Conservation (phyloP, 306 rosid species). For the Carpinus fangiana region DNA sequence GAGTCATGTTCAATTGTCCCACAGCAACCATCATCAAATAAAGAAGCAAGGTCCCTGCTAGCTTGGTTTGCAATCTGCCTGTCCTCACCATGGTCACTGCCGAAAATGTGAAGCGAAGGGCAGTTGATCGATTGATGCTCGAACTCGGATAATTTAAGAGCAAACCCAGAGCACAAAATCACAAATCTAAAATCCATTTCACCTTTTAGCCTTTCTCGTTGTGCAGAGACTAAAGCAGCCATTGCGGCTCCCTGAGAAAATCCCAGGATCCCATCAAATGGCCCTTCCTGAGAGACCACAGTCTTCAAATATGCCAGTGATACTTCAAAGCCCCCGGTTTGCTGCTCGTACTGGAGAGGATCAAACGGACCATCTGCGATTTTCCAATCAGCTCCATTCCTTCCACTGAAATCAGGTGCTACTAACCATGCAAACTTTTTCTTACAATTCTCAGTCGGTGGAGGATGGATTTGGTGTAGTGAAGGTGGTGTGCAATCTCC, state of each 20-base stretch:
- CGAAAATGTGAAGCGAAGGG: slow-evolving; percentile 84
- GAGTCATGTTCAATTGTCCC: slow-evolving; percentile 62
- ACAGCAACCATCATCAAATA: slow-evolving; percentile 58
- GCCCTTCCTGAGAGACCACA: slow-evolving; percentile 58
- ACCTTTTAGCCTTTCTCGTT: slow-evolving; percentile 39
- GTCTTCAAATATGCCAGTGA: slow-evolving; percentile 60
- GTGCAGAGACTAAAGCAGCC: slow-evolving; percentile 68
- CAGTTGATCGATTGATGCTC: slow-evolving; percentile 43
- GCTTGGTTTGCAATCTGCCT: slow-evolving; percentile 73
- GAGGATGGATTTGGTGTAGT: slow-evolving; percentile 42
- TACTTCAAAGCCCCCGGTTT: slow-evolving; percentile 65
- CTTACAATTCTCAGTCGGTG: slow-evolving; percentile 59
- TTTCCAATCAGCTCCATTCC: slow-evolving; percentile 51
- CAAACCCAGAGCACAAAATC: slow-evolving; percentile 79
- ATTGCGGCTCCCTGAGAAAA: slow-evolving; percentile 95
- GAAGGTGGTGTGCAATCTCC: slow-evolving; percentile 32
- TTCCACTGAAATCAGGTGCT: slow-evolving; percentile 41
- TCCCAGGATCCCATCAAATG: slow-evolving; percentile 85
- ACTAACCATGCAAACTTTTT: slow-evolving; percentile 85
- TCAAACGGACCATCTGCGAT: slow-evolving; percentile 69
- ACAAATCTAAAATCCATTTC: slow-evolving; percentile 63
- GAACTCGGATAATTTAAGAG: slow-evolving; percentile 39
- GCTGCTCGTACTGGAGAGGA: slow-evolving; percentile 76
- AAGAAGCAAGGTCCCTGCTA: slow-evolving; percentile 70
- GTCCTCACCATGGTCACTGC: slow-evolving; percentile 69